Percentiles rank a stretch among this genome's conserved stretches.
Evolutionary conservation across 257 asterid genomes (phyloP).

Genomic region (Cinchona pubescens): DNA sequence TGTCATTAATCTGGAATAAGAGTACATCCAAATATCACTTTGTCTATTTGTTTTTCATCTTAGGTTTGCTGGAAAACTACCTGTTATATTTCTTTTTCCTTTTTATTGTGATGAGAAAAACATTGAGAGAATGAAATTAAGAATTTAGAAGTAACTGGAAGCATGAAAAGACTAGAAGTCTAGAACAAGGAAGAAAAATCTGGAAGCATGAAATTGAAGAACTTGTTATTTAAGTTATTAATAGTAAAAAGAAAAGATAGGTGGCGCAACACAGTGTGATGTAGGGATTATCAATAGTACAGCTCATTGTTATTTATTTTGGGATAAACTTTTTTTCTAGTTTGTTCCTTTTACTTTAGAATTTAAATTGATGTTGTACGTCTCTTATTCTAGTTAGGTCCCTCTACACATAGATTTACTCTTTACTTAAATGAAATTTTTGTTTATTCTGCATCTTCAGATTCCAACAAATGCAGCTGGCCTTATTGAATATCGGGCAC

Average conservation of each 20-base stretch:
- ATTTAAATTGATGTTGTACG: neutral
- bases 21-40: neutral
- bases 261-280: neutral
- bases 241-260: no score
- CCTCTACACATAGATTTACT: neutral
- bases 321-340: neutral
- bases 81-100: no score
- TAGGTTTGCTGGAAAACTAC: neutral
- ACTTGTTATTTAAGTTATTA: neutral
- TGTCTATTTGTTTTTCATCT: neutral
- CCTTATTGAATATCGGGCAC: slow-evolving; percentile 89
- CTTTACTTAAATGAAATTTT: neutral
- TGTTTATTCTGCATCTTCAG: slow-evolving; percentile 38
- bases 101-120: no score
- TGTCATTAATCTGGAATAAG: neutral
- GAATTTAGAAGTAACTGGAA: neutral
- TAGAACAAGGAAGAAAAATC: neutral
- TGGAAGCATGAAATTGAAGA: neutral
- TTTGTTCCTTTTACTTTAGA: neutral
- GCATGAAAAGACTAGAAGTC: neutral
- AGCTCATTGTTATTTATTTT: neutral
- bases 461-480: slow-evolving; percentile 91
- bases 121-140: no score
- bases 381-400: neutral
- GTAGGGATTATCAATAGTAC: neutral